Base-by-base conservation (phyloP, 73 alveolate genomes). In the Effrenium voratum region DNA sequence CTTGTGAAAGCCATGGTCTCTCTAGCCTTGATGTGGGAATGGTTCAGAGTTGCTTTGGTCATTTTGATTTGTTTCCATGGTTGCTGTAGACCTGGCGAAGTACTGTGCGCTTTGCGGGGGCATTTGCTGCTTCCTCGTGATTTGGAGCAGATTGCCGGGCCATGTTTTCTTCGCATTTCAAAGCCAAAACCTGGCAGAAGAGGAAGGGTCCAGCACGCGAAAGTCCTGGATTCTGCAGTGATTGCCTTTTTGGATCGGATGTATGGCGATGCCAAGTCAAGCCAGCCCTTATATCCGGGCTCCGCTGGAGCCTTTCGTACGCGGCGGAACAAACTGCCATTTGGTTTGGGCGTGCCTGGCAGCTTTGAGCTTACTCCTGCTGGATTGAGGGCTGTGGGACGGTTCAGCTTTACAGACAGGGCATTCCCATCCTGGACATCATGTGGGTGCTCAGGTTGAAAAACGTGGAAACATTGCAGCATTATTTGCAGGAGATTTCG, bases 401-500 rank as follows among this genome's bases (percentile, higher is more conserved):
- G n/a, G 85, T 75, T 2, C 40, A 75, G 5, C 36, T 75, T 4
- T 75, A 75, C 85, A 36, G 8, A 4, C 38, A 41, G n/a, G 85
- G 85, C 28, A 6, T 75, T n/a, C 85, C 85, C 36, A 40, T 75
- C 1, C 3, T 75, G 85, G 86, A 75, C 86, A 75, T 75, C 40
- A n/a, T 75, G 1, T 75, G 86, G 86, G 34, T 26, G 36, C 36
- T 70, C 12, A 13, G 82, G 36, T 32, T 70, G 13, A 15, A n/a
- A 6, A 70, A 70, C 82, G 30, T 70, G 47, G 82, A 70, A 24
- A 70, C 82, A 2, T 70, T 70, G 82, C 82, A 70, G 47, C 82
- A 70, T 70, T 70, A 70, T 26, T 30, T 77, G 60, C 88, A 77
- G 44, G 88, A 77, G 26, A 77, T 77, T 28, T 77, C 88, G 1